A percentile compares a stretch with the other conserved stretches of the same genome.
Evolutionary conservation across 257 asterid species (phyloP).

Genomic region (Fraxinus cuspidata): DNA sequence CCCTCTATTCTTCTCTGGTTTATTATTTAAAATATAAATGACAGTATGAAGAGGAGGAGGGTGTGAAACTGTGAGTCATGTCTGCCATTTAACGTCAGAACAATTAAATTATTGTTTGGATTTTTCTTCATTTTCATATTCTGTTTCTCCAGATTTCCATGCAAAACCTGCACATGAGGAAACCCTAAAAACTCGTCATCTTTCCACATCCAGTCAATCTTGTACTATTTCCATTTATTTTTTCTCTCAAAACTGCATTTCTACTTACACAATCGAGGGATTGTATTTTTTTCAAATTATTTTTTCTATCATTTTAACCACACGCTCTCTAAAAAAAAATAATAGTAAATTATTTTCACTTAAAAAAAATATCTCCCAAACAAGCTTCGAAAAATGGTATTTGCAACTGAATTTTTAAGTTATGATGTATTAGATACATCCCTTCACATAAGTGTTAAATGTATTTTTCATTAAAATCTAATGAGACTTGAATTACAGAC

Average conservation of each 20-base stretch:
- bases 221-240: slow-evolving; percentile 6
- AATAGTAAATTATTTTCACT: too few species aligned
- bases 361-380: too few species aligned
- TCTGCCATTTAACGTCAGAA: slow-evolving; percentile 45
- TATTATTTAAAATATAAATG: slow-evolving; percentile 20
- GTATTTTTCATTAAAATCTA: too few species aligned
- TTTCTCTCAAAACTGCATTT: neutral
- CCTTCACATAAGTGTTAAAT: too few species aligned
- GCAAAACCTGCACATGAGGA: slow-evolving; percentile 39
- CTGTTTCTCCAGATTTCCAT: slow-evolving; percentile 42
- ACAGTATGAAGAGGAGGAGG: neutral
- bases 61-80: slow-evolving; percentile 43
- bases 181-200: neutral
- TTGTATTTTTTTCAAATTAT: too few species aligned
- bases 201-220: neutral
- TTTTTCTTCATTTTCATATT: slow-evolving; percentile 25
- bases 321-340: too few species aligned
- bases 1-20: slow-evolving; percentile 31
- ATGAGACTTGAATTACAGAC: too few species aligned
- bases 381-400: too few species aligned
- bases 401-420: too few species aligned
- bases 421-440: neutral
- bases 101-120: slow-evolving; percentile 36
- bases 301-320: too few species aligned
- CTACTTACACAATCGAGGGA: neutral